Evolutionary conservation across 2,329 filamentous ascomycete genomes (phyloP).

Genomic region (Dichotomopilus funicola): DNA sequence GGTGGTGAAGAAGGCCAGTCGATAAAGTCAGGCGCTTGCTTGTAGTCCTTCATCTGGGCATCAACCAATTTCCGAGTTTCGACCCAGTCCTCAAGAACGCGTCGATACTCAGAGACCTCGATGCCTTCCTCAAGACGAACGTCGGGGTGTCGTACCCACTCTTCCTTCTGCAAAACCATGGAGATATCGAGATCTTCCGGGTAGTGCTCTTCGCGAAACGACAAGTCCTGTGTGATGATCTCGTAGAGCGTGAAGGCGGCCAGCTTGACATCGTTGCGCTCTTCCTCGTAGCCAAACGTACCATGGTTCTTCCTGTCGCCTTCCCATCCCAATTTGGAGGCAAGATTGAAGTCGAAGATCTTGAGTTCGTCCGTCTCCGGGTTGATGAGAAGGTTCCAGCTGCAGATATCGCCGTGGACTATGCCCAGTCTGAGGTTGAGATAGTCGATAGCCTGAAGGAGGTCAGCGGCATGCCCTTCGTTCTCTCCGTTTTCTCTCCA

Average conservation of each 20-base stretch:
- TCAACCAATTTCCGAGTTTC: constrained; percentile 3
- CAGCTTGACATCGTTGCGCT: constrained; percentile 11
- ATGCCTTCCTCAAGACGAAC: constrained; percentile 30
- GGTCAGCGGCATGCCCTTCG: neutral
- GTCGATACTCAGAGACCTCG: constrained; percentile 26
- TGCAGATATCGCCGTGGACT: constrained; percentile 15
- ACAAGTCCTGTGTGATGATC: constrained; percentile 29
- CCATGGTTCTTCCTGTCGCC: constrained; percentile 1
- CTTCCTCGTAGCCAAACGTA: constrained; percentile 7
- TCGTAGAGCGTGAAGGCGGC: constrained; percentile 32
- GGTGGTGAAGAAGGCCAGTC: constrained; percentile 10
- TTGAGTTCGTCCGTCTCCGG: constrained; percentile 10
- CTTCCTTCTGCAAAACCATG: neutral
- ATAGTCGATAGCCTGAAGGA: constrained; percentile 12
- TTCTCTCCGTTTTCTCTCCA: neutral
- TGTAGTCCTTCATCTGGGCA: neutral
- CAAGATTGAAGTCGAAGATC: constrained; percentile 17
- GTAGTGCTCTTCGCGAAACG: constrained; percentile 26
- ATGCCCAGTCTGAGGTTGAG: constrained; percentile 17
- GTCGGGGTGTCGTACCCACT: constrained; percentile 30
- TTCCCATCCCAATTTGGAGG: constrained; percentile 16
- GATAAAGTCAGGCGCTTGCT: constrained; percentile 5
- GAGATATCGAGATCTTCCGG: constrained; percentile 10
- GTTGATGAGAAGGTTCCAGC: constrained; percentile 17
- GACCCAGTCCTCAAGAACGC: constrained; percentile 25